Conservation (phyloP, 495 filamentous ascomycete genomes). For the Neurospora hispaniola region DNA sequence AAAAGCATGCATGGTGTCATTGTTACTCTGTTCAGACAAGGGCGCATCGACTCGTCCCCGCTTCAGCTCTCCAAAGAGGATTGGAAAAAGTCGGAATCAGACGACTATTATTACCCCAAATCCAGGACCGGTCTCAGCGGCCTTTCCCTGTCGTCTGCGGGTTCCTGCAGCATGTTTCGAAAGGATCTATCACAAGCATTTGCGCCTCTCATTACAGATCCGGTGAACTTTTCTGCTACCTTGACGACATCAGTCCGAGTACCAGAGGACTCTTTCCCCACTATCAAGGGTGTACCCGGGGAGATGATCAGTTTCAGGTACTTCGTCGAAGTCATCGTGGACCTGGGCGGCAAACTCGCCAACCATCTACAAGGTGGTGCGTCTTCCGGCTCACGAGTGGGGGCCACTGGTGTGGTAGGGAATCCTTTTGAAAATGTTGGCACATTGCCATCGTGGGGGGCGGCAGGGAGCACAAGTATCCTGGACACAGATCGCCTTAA, state of each 20-base stretch:
- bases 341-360: constrained; percentile 77
- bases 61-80: constrained; percentile 45
- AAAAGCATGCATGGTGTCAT: constrained; percentile 88
- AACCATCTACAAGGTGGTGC: constrained; percentile 38
- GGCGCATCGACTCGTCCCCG: constrained; percentile 74
- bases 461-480: constrained; percentile 45
- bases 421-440: constrained; percentile 22
- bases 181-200: constrained; percentile 87
- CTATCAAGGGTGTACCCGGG: constrained; percentile 78
- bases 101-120: constrained; percentile 52
- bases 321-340: constrained; percentile 82
- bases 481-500: constrained; percentile 83
- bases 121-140: constrained; percentile 63
- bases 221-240: constrained; percentile 59
- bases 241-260: constrained; percentile 74
- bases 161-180: constrained; percentile 77
- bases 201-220: constrained; percentile 77
- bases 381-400: constrained; percentile 18
- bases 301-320: constrained; percentile 92
- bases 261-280: constrained; percentile 85
- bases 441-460: constrained; percentile 42
- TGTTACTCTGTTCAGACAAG: constrained; percentile 83
- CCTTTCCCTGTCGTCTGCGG: constrained; percentile 68
- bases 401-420: constrained; percentile 3
- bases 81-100: constrained; percentile 60